These are phyloP conservation scores for Pythium insidiosum DNA, from an alignment of 352 stramenopile species.

Conservation along the genomic window DNA sequence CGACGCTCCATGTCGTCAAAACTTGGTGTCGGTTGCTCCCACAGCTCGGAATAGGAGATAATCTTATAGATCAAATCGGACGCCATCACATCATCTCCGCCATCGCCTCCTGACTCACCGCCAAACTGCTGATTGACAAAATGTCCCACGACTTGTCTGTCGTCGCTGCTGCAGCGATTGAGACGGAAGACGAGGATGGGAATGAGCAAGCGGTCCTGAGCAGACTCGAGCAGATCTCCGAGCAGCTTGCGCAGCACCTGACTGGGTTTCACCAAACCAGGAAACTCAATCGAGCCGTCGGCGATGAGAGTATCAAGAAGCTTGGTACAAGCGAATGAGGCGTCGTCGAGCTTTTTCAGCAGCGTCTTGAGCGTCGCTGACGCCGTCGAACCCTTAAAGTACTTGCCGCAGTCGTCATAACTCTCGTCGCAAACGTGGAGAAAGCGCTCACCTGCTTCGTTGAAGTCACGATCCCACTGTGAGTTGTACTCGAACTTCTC, in stretches of 20 bases:
- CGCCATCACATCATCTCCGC: not conserved
- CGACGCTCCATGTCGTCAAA: not conserved
- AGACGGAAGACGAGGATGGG: conserved; percentile 19
- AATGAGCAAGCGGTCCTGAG: conserved; percentile 7
- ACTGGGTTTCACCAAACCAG: no score
- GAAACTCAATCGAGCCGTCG: no score
- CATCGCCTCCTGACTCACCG: no score
- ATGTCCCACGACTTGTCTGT: conserved; percentile 9
- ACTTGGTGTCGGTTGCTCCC: conserved; percentile 11
- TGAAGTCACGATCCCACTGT: conserved; percentile 6
- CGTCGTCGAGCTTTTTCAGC: not conserved
- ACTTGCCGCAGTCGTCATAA: conserved; percentile 1
- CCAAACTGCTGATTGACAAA: conserved; percentile 1
- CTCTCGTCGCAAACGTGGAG: not conserved
- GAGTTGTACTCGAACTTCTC: not conserved
- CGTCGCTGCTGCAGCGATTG: conserved; percentile 11
- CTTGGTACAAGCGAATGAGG: no score
- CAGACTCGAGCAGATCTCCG: not conserved
- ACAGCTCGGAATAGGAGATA: conserved; percentile 17
- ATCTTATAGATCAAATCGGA: conserved; percentile 17
- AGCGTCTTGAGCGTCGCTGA: not conserved
- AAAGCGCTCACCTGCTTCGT: conserved; percentile 4
- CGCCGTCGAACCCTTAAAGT: not conserved
- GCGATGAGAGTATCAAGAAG: no score
- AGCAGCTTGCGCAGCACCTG: conserved; percentile 5